Evolutionary conservation across 129 eudicot species (phyloP), one percentile per base, ranked within the genome.

Genomic region (Chrysanthemum lavandulifolium): DNA sequence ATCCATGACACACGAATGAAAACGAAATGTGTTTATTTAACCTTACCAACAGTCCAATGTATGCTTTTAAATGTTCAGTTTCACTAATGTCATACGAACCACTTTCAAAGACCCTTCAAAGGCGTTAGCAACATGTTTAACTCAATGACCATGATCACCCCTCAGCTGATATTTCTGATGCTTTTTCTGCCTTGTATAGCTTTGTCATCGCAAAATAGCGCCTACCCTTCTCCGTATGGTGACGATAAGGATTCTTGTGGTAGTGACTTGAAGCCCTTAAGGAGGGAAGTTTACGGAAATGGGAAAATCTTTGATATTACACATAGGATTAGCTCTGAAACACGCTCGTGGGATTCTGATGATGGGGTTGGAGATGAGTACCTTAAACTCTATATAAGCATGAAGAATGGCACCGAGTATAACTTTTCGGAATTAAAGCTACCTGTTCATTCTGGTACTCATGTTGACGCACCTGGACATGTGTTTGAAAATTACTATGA

Each of bases 381-480:
- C 63, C 85, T 86, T 31, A 59, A 72, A 2, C 88, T 87, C 19
- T 51, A 73, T 67, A 2, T 10, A 59, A 79, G 83, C 78, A 90
- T 90, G 88, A 90, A 82, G 84, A 87, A 90, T 64, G 96, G 93
- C 3, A 86, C 93, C 0, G 73, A 66, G 56, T 78, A 76, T 73
- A 87, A 90, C 69, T 82, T 84, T 40, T 86, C 93, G 2, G 69
- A 71, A 52, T 71, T 90, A 78, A 90, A 81, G 83, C 56, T 90
- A 10, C 85, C 82, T 45, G 83, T 76, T 79, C 93, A 90, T 74
- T 33, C 87, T 54, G 96, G 93, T 15, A 90, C 96, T 11, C 93
- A 90, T 82, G 96, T 90, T 4, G 96, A 90, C 84, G 89, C 93
- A 10, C 93, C 96, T 13, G 93, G 96, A 14, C 96, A 90, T 76